Evolutionary conservation across 495 filamentous ascomycete species (phyloP), one percentile per base, ranked within the genome.

Genomic region (Lophium mytilinum): DNA sequence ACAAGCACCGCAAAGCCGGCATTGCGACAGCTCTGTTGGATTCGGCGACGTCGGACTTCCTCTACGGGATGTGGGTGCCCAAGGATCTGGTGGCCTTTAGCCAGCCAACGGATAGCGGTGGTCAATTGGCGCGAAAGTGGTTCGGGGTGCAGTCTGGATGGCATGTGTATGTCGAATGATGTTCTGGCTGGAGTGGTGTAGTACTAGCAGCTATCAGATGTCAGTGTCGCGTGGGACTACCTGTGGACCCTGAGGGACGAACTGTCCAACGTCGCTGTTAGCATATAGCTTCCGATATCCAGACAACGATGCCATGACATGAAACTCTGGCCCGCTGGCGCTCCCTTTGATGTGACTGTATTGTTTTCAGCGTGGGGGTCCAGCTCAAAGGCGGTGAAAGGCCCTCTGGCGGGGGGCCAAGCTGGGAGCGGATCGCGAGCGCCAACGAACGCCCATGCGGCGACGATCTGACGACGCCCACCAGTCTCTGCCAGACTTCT

Each of bases 81-180:
- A 87, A 84, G 69, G 72, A 76, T 33, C 67, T 76, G 61, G 76
- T 89, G 34, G 85, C 85, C 18, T 88, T 88, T 66, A 87, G 83
- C 65, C 86, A 88, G 63, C 83, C 84, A n/a, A 89, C 85, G 2
- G 83, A 83, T 64, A 86, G 82, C 64, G 85, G 85, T 19, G 77
- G 75, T 19, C 62, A 66, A 39, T 71, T 89, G 56, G 85, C 86
- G 10, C 74, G 79, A 67, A 76, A 74, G 40, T 89, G 85, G 72
- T 88, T 86, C 57, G 78, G 77, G 36, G 68, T 54, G 50, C 39
- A 55, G 35, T 61, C 58, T 35, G 71, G 70, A 46, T 74, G 73
- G 72, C 58, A 56, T 54, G 69, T 74, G 19, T 75, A 75, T 43
- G 50, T 67, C 11, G 66, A 72, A 30, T 72, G 61, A 70, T 50